A percentile compares a stretch with the other conserved stretches of the same genome.
phyloP scores from a whole-genome alignment of 1,139 yeast species.

The Sugiyamaella paludigena region DNA sequence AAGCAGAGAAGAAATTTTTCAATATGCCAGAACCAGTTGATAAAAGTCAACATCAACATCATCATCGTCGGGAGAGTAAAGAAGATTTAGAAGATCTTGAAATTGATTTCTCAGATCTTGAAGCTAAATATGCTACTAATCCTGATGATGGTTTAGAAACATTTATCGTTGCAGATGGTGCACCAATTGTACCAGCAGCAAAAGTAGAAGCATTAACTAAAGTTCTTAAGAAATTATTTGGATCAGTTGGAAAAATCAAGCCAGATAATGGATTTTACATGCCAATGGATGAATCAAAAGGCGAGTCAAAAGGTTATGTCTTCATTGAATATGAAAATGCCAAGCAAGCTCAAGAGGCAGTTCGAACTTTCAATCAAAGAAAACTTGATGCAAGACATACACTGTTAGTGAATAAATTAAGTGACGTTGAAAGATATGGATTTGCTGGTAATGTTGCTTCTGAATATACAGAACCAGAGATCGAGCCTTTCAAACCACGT shows the following conservation, averaged over 20 bases:
- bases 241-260: slow-evolving; percentile 66
- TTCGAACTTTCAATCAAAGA: slow-evolving; percentile 78
- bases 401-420: slow-evolving; percentile 74
- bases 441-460: slow-evolving; percentile 61
- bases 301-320: slow-evolving; percentile 81
- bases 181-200: slow-evolving; percentile 90
- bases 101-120: slow-evolving; percentile 86
- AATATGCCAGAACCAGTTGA: slow-evolving; percentile 13
- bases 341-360: slow-evolving; percentile 72
- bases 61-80: background rate
- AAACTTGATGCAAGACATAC: slow-evolving; percentile 93
- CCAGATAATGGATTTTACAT: slow-evolving; percentile 63
- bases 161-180: slow-evolving; percentile 89
- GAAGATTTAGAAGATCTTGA: slow-evolving; percentile 40
- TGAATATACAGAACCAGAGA: slow-evolving; percentile 66
- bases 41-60: background rate
- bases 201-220: slow-evolving; percentile 82
- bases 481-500: slow-evolving; percentile 67
- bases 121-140: slow-evolving; percentile 65
- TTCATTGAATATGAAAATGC: slow-evolving; percentile 78
- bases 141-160: slow-evolving; percentile 66
- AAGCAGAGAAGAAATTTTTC: background rate
- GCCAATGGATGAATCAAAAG: slow-evolving; percentile 73
- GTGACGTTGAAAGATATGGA: slow-evolving; percentile 83
- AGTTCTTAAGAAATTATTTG: slow-evolving; percentile 78